Base-by-base conservation (phyloP, 108 stramenopile species). In the Conticribra weissflogii region DNA sequence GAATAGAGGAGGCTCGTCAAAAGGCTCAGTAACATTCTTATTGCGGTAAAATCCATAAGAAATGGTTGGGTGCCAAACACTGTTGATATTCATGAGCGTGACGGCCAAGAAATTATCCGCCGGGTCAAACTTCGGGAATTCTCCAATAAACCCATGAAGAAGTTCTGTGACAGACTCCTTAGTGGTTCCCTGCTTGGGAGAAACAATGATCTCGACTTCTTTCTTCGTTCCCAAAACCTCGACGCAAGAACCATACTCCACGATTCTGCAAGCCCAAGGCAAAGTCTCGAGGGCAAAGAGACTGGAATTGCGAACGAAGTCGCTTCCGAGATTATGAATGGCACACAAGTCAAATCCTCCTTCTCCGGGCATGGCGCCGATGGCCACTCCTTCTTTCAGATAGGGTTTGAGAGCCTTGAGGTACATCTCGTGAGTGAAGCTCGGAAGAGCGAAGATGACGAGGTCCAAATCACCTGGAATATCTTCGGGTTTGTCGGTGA, bases 61-160 rank as follows among this genome's bases (percentile, higher is more conserved):
- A 23, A 85, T 85, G 7, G 83, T 85, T 19, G 83, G 83, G 66
- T 85, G 83, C 83, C 83, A 85, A 14, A 85, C 81, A 30, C 66
- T 69, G 61, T 85, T 85, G 66, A 85, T 85, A 48, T 81, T 81
- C 83, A 85, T 85, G 44, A 85, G 63, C 1, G 83, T 85, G 5
- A 85, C 81, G 0, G 83, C 80, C 25, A 85, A 50, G 23, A 85
- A 85, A 59, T 85, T 85, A 54, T 66, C 46, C 0, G 83, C 83
- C 14, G 83, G 83, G 44, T 78, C 66, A 14, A 85, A 45, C 0
- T 52, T 59, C 15, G 83, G 83, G 28, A 79, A 25, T 16, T 33
- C 27, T 23, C 81, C 77, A 25, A 79, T 63, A 22, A 78, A 55
- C 0, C 18, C 17, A 22, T 81, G 80, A 8, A 81, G 51, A 19